Percentiles rank a stretch among this genome's conserved stretches.
These are phyloP conservation scores for Cenchrus americanus DNA, from an alignment of 176 grass and related monocot species.

Conservation along the genomic window DNA sequence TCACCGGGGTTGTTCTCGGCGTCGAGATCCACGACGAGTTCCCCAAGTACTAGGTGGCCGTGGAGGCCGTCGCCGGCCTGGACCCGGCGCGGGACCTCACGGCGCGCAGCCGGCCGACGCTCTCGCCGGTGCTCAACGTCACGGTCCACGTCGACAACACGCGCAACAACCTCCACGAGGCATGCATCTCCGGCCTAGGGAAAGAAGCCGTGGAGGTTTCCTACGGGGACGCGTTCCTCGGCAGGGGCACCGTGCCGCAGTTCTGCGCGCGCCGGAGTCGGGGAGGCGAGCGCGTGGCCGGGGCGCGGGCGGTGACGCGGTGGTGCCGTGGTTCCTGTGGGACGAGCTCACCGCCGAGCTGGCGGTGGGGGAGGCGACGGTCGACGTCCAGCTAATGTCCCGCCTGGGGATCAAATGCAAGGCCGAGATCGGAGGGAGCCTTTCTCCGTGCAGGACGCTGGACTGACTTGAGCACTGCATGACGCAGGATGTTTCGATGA, in stretches of 20 bases:
- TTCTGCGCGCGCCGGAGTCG: neutral
- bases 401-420: neutral
- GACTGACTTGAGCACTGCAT: no score
- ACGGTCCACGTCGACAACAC: neutral
- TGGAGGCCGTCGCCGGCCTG: neutral
- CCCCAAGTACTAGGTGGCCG: neutral
- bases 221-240: slow-evolving; percentile 2
- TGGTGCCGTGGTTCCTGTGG: slow-evolving; percentile 26
- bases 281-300: neutral
- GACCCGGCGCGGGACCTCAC: neutral
- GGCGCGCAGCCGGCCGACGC: neutral
- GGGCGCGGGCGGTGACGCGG: slow-evolving; percentile 19
- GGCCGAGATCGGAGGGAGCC: slow-evolving; percentile 17
- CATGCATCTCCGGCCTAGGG: neutral
- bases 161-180: neutral
- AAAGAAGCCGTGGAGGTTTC: neutral
- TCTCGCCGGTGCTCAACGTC: slow-evolving; percentile 22
- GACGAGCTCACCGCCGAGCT: slow-evolving; percentile 8
- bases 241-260: neutral
- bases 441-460: neutral
- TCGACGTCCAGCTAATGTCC: slow-evolving; percentile 8
- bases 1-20: neutral
- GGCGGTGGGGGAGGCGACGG: slow-evolving; percentile 7
- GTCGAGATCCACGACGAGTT: neutral
- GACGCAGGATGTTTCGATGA: no score